Conservation (phyloP, 1,284 basidiomycete genomes). For the Laetiporus sulphureus region DNA sequence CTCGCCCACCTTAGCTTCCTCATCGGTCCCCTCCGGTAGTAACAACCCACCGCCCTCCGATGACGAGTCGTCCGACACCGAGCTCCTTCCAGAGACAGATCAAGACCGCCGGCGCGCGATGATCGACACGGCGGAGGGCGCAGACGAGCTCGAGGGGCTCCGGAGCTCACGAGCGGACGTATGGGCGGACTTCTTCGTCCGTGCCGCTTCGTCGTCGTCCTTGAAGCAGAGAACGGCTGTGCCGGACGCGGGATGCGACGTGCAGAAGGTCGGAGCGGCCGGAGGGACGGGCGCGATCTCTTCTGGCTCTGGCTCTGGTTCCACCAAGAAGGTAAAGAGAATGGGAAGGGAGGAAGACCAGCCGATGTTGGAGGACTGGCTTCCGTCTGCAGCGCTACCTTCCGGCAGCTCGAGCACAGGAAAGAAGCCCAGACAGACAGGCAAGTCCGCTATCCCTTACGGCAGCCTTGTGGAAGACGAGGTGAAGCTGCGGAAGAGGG, state of each 20-base stretch:
- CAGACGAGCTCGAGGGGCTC: slow-evolving; percentile 29
- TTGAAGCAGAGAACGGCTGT: not conserved
- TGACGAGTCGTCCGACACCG: slow-evolving; percentile 26
- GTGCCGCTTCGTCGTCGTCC: slow-evolving; percentile 2
- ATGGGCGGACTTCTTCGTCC: slow-evolving; percentile 42
- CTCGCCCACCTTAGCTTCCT: no score
- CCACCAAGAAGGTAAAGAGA: not conserved
- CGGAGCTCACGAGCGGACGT: slow-evolving; percentile 37
- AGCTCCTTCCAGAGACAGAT: slow-evolving; percentile 45
- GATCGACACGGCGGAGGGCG: slow-evolving; percentile 34
- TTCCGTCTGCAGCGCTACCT: no score
- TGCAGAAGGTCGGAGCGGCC: not conserved
- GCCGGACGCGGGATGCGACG: slow-evolving; percentile 1
- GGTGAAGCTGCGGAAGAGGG: slow-evolving; percentile 39
- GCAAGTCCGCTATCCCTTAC: slow-evolving; percentile 17
- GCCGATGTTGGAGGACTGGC: not conserved
- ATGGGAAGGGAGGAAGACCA: not conserved
- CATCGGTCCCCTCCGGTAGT: no score
- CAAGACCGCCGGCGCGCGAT: slow-evolving; percentile 44
- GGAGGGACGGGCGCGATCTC: not conserved
- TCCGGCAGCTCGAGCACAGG: not conserved
- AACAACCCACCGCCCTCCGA: no score
- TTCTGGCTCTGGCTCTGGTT: not conserved
- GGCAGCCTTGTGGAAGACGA: slow-evolving; percentile 40
- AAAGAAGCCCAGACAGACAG: slow-evolving; percentile 1